A percentile compares a stretch with the other conserved stretches of the same genome.
These are phyloP conservation scores for Citrullus amarus DNA, from an alignment of 306 rosid genomes.

Conservation along the genomic window DNA sequence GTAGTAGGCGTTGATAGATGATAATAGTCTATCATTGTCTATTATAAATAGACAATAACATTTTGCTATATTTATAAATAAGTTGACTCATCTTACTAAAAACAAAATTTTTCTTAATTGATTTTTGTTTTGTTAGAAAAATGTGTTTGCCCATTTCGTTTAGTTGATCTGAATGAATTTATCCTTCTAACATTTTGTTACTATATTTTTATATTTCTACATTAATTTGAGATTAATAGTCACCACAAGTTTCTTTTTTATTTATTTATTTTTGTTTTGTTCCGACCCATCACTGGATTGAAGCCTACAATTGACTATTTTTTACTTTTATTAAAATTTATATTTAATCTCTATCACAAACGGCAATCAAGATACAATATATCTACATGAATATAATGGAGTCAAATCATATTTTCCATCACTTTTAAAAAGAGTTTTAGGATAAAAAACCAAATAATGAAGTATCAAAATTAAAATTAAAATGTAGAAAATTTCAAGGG, in stretches of 20 bases:
- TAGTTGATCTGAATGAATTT: neutral
- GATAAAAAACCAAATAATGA: neutral
- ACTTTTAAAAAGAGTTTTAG: neutral
- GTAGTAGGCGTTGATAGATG: too few species aligned
- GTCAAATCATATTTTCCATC: neutral
- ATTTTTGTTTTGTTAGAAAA: too few species aligned
- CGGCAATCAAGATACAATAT: neutral
- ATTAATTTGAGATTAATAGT: too few species aligned
- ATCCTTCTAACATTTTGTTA: neutral
- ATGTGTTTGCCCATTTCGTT: neutral
- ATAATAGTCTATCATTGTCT: too few species aligned
- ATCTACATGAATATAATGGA: neutral
- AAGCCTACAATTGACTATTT: neutral
- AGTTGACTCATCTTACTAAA: too few species aligned
- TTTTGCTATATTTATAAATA: too few species aligned
- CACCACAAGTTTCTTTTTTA: neutral
- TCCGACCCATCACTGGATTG: neutral
- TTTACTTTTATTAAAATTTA: neutral
- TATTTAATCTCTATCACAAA: neutral
- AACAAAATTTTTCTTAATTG: too few species aligned
- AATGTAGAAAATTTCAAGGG: too few species aligned
- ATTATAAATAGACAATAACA: too few species aligned
- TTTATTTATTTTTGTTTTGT: neutral
- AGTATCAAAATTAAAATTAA: neutral
- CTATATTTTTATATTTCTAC: too few species aligned